Conservation (phyloP, 352 stramenopile genomes). For the Phytophthora vignae region DNA sequence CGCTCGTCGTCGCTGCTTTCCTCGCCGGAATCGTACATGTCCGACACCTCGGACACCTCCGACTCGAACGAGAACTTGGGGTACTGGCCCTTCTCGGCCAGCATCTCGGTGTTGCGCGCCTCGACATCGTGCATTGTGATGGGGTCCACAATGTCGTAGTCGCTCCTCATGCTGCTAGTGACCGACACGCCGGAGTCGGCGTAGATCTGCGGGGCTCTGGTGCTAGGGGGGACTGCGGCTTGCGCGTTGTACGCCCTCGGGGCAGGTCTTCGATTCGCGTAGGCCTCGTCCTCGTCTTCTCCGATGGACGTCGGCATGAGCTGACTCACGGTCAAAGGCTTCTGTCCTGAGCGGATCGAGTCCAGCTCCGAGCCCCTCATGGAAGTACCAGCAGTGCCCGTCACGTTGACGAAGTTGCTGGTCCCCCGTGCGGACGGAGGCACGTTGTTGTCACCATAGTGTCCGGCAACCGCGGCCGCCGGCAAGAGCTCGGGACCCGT, state of each 20-base stretch:
- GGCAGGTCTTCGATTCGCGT: slow-evolving; percentile 11
- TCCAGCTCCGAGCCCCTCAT: slow-evolving; percentile 29
- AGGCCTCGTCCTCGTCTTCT: slow-evolving; percentile 23
- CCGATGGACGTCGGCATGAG: slow-evolving; percentile 27
- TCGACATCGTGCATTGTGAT: slow-evolving; percentile 63
- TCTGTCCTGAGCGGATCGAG: slow-evolving; percentile 18
- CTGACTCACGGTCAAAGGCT: slow-evolving; percentile 42
- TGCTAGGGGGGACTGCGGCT: slow-evolving; percentile 9
- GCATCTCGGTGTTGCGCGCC: slow-evolving; percentile 72
- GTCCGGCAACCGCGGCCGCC: slow-evolving; percentile 12
- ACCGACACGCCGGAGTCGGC: slow-evolving; percentile 33
- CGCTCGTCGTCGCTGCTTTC: slow-evolving; percentile 35
- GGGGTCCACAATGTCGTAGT: slow-evolving; percentile 82
- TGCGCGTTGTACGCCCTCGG: slow-evolving; percentile 15
- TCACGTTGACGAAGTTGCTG: slow-evolving; percentile 42
- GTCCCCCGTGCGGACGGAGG: background rate
- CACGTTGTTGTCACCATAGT: slow-evolving; percentile 20
- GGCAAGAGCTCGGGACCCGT: slow-evolving; percentile 27
- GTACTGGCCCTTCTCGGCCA: slow-evolving; percentile 67
- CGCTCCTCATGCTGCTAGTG: slow-evolving; percentile 54
- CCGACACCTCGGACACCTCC: slow-evolving; percentile 19
- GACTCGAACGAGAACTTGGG: slow-evolving; percentile 74
- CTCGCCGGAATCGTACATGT: slow-evolving; percentile 45
- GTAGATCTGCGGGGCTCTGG: slow-evolving; percentile 21
- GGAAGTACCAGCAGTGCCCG: slow-evolving; percentile 7